Evolutionary conservation across 2,329 filamentous ascomycete genomes (phyloP).

Genomic region (Penicillium thymicola): DNA sequence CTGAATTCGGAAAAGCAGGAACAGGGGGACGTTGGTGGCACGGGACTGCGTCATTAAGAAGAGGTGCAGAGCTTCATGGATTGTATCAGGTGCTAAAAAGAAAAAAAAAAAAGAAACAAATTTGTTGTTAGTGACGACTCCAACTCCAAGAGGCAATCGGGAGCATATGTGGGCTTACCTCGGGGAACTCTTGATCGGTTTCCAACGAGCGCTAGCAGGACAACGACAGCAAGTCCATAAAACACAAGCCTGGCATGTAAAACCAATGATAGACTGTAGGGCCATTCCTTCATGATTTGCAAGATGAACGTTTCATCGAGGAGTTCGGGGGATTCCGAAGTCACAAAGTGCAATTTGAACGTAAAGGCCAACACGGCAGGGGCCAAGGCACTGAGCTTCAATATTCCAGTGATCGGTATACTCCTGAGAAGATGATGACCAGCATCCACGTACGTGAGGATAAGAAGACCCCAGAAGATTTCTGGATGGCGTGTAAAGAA

Average conservation of each 20-base stretch:
- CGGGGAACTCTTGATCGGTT: constrained; percentile 1
- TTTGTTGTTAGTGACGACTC: constrained; percentile 8
- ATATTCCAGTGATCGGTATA: constrained; percentile 25
- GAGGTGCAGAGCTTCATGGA: constrained; percentile 69
- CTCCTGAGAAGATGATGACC: constrained; percentile 43
- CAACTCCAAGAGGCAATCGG: neutral
- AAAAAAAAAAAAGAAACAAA: constrained; percentile 15
- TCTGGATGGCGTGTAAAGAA: constrained; percentile 63
- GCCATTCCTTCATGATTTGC: constrained; percentile 33
- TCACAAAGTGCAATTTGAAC: constrained; percentile 89
- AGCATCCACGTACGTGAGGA: constrained; percentile 64
- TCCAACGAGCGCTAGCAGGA: constrained; percentile 24
- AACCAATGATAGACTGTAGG: constrained; percentile 45
- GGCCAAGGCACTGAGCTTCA: constrained; percentile 35
- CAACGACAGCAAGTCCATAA: constrained; percentile 39
- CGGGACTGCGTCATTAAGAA: constrained; percentile 85
- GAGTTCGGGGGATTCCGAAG: constrained; percentile 82
- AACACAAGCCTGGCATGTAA: constrained; percentile 53
- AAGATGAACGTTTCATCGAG: constrained; percentile 45
- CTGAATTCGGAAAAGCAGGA: constrained; percentile 69
- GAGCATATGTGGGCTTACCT: constrained; percentile 17
- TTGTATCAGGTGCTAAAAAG: constrained; percentile 20
- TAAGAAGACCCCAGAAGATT: constrained; percentile 71
- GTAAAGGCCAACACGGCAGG: constrained; percentile 60
- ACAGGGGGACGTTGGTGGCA: constrained; percentile 78